Evolutionary conservation across 495 filamentous ascomycete species (phyloP), one percentile per base, ranked within the genome.

Genomic region (Clohesyomyces aquaticus): DNA sequence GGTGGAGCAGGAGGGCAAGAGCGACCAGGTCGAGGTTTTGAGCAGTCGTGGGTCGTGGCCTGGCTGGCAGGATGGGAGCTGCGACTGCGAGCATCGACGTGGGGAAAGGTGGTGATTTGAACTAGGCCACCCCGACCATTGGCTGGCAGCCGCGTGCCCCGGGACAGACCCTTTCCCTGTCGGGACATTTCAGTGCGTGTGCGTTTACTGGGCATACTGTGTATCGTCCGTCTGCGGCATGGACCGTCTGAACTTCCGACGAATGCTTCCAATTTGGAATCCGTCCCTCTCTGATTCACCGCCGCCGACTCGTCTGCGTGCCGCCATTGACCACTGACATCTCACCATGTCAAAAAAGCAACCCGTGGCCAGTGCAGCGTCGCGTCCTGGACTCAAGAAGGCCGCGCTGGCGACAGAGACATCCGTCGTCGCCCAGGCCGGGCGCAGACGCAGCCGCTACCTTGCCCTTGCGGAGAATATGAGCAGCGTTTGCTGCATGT

Each of bases 31-130:
- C 43, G 43, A 22, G 43, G 16, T n/a, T n/a, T 52, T 23, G 4
- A 25, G 48, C 48, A 4, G 48, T 25, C 4, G 14, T 38, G 32
- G 14, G 48, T 25, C 4, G 14, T 38, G 32, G 14, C 14, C 6
- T 6, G 32, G 32, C 32, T 38, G 6, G 32, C 32, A 38, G 32
- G 32, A 38, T 14, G 6, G 4, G 43, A 47, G 43, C 43, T 8
- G 8, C 43, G 43, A n/a, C 43, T 10, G 10, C 8, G 43, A 47
- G 43, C 43, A 47, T 47, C 43, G 43, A n/a, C 43, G 43, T 47
- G 43, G 43, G 43, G 43, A 47, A 47, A 47, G 43, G 43, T 47
- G 43, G 43, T 47, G 43, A 23, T 47, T n/a, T 47, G 6, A n/a
- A 47, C 6, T 4, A 47, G 16, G 43, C 43, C 8, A n/a, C 16